Percentiles rank a stretch among this genome's conserved stretches.
phyloP scores from a whole-genome alignment of 768 basidiomycete genomes.

The Cystofilobasidium macerans region DNA sequence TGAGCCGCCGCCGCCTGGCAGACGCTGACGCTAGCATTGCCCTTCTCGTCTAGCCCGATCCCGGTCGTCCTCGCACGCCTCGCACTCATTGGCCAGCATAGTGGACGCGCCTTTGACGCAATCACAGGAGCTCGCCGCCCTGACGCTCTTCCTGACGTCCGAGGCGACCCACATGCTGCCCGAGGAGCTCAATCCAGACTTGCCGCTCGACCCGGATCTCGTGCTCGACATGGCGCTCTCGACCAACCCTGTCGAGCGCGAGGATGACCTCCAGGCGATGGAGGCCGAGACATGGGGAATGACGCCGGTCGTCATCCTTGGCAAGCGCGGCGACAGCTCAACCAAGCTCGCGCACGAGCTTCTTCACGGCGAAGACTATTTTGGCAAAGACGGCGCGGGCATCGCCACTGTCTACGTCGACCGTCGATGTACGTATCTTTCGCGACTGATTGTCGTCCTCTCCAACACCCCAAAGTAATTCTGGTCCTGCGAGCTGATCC shows the following conservation, averaged over 20 bases:
- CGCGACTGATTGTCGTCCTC: background rate
- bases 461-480: background rate
- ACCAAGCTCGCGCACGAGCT: background rate
- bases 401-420: constrained; percentile 2
- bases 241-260: background rate
- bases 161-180: constrained; percentile 4
- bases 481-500: background rate
- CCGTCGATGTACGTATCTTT: background rate
- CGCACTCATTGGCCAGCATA: background rate
- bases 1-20: too few relatives aligned
- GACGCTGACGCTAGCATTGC: too few relatives aligned
- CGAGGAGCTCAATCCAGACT: background rate
- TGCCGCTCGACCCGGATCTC: constrained; percentile 6
- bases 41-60: background rate
- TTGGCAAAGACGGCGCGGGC: background rate
- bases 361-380: constrained; percentile 1
- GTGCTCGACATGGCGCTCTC: constrained; percentile 1
- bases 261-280: background rate
- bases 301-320: constrained; percentile 4
- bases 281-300: background rate
- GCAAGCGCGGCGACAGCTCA: background rate
- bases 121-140: constrained; percentile 5
- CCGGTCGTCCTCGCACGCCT: background rate
- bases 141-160: constrained; percentile 3
- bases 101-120: background rate